Conservation (phyloP, 257 asterid genomes). For the Lantana camara region DNA sequence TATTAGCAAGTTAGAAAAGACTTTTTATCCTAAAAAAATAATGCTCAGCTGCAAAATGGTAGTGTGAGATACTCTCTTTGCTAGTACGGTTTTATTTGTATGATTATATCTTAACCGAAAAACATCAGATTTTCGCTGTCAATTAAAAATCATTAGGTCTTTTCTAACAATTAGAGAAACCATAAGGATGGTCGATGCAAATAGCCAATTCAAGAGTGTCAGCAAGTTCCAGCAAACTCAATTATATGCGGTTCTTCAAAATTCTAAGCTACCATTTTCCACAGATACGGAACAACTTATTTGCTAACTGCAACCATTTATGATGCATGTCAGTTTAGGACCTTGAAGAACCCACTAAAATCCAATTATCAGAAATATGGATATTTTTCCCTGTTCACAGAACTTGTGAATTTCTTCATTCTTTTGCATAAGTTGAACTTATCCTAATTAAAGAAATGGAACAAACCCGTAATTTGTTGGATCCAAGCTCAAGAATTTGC, state of each 20-base stretch:
- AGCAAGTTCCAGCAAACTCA: background rate
- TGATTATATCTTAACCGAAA: too few relatives aligned
- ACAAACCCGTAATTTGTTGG: slow-evolving; percentile 87
- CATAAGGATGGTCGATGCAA: too few relatives aligned
- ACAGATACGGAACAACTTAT: slow-evolving; percentile 13
- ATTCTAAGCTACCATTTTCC: background rate
- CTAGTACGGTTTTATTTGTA: too few relatives aligned
- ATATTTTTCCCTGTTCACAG: background rate
- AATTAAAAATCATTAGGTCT: too few relatives aligned
- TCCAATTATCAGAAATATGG: background rate
- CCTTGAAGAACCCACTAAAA: slow-evolving; percentile 4
- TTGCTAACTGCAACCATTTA: slow-evolving; percentile 13
- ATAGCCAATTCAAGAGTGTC: slow-evolving; percentile 9
- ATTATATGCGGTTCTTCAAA: background rate
- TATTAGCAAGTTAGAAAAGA: too few relatives aligned
- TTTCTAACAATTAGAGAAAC: too few relatives aligned
- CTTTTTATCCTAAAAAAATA: too few relatives aligned
- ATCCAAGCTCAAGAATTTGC: slow-evolving; percentile 95
- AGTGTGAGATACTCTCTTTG: too few relatives aligned
- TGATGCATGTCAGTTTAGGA: slow-evolving; percentile 12
- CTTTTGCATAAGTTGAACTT: slow-evolving; percentile 11
- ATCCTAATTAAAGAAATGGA: slow-evolving; percentile 26
- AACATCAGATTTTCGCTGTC: too few relatives aligned
- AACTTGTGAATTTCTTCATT: slow-evolving; percentile 7
- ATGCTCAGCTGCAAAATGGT: too few relatives aligned